Percentiles rank a stretch among this genome's conserved stretches.
These are phyloP conservation scores for Emergomyces orientalis DNA, from an alignment of 2,329 filamentous ascomycete species.

Conservation along the genomic window DNA sequence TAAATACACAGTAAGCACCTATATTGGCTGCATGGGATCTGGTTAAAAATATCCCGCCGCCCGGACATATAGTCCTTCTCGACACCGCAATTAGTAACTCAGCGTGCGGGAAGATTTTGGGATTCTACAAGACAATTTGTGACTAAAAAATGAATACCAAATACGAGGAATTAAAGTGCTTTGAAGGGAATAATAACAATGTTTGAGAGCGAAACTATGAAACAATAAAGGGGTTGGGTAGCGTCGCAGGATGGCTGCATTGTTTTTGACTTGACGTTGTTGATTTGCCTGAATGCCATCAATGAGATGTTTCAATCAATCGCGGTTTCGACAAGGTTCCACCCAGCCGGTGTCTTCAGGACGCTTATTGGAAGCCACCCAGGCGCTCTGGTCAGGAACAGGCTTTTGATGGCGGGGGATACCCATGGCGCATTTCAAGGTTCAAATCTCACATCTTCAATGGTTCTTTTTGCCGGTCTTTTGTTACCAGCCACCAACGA, in stretches of 20 bases:
- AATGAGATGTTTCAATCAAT: not conserved
- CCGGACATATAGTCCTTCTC: too few species aligned
- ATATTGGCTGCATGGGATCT: too few species aligned
- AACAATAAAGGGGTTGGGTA: not conserved
- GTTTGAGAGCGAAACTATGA: not conserved
- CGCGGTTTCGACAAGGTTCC: not conserved
- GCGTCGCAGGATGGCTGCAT: not conserved
- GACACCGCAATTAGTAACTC: too few species aligned
- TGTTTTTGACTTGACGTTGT: not conserved
- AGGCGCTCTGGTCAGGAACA: not conserved
- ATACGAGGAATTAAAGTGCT: not conserved
- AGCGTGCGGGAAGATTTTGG: not conserved
- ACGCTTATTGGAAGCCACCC: not conserved
- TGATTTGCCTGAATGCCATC: not conserved
- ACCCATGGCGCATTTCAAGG: not conserved
- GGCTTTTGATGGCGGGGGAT: not conserved
- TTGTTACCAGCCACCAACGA: not conserved
- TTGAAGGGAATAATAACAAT: not conserved
- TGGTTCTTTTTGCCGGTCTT: too few species aligned
- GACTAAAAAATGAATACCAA: not conserved
- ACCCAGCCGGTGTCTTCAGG: not conserved
- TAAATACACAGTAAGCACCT: too few species aligned
- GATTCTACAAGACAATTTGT: not conserved
- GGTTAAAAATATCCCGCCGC: too few species aligned
- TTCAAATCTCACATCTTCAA: too few species aligned